Evolutionary conservation across 805 yeast genomes (phyloP).

Genomic region (Ogataea corticis): DNA sequence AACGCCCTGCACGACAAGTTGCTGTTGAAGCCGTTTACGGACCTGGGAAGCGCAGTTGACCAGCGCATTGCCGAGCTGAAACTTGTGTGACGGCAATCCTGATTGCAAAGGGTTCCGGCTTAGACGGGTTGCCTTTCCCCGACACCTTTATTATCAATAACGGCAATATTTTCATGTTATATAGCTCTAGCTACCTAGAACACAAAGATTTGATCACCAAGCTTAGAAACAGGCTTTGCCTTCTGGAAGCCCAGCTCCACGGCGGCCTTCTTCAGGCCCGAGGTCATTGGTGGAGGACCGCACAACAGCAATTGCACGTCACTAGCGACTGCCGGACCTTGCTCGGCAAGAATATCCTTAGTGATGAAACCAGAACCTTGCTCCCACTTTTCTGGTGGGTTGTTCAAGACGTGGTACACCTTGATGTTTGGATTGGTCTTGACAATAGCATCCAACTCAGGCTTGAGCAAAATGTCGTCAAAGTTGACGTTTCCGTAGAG

Average conservation of each 20-base stretch:
- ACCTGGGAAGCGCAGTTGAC: slow-evolving; percentile 40
- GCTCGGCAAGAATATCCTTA: slow-evolving; percentile 62
- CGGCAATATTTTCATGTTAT: neutral
- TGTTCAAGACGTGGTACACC: slow-evolving; percentile 74
- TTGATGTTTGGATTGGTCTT: slow-evolving; percentile 59
- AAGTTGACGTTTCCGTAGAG: slow-evolving; percentile 81
- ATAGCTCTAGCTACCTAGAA: slow-evolving; percentile 45
- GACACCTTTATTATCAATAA: too few relatives aligned
- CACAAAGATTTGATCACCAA: slow-evolving; percentile 87
- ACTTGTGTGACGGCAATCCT: slow-evolving; percentile 25
- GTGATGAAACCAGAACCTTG: slow-evolving; percentile 83
- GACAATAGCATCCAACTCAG: slow-evolving; percentile 72
- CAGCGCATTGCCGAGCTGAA: slow-evolving; percentile 48
- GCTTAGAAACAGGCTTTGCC: slow-evolving; percentile 85
- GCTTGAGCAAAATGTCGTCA: slow-evolving; percentile 76
- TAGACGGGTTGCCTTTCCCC: too few relatives aligned
- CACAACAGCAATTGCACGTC: slow-evolving; percentile 77
- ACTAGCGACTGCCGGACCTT: slow-evolving; percentile 60
- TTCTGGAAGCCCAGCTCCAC: slow-evolving; percentile 72
- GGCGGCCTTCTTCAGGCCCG: slow-evolving; percentile 80
- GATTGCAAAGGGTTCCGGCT: too few relatives aligned
- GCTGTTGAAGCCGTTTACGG: slow-evolving; percentile 46
- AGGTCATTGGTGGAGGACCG: slow-evolving; percentile 93
- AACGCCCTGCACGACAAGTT: slow-evolving; percentile 80
- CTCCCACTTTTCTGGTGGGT: slow-evolving; percentile 69